Evolutionary conservation across 2,329 filamentous ascomycete genomes (phyloP).

Genomic region (Fusarium irregulare): DNA sequence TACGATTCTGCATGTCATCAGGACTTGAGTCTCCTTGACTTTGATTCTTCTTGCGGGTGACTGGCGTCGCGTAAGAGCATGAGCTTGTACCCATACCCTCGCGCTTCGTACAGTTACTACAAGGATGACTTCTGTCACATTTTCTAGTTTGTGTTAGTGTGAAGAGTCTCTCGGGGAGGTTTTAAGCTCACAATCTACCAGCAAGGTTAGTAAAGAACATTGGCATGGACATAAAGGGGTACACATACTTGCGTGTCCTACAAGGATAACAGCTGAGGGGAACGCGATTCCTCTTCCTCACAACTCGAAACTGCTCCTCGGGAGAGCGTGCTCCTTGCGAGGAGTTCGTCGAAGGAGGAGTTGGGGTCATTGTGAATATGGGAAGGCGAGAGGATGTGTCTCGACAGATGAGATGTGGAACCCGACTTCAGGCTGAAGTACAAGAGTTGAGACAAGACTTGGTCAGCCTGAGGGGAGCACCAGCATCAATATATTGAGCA

Average conservation of each 20-base stretch:
- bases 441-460: slow-evolving; percentile 25
- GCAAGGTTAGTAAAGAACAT: slow-evolving; percentile 48
- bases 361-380: slow-evolving; percentile 72
- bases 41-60: slow-evolving; percentile 78
- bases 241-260: slow-evolving; percentile 85
- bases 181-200: slow-evolving; percentile 52
- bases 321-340: slow-evolving; percentile 83
- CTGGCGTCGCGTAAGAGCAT: slow-evolving; percentile 84
- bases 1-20: slow-evolving; percentile 98
- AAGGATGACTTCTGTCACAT: slow-evolving; percentile 91
- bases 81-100: slow-evolving; percentile 83
- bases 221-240: slow-evolving; percentile 28
- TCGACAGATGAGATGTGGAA: slow-evolving; percentile 39
- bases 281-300: slow-evolving; percentile 91
- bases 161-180: not conserved
- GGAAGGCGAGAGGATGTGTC: slow-evolving; percentile 37
- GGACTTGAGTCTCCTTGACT: slow-evolving; percentile 71
- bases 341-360: slow-evolving; percentile 80
- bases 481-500: slow-evolving; percentile 45
- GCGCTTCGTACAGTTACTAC: slow-evolving; percentile 93
- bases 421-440: slow-evolving; percentile 21
- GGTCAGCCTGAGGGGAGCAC: slow-evolving; percentile 32
- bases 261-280: slow-evolving; percentile 93
- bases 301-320: slow-evolving; percentile 86
- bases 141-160: slow-evolving; percentile 67